Evolutionary conservation across 2,329 filamentous ascomycete species (phyloP).

Genomic region (Sphaceloma murrayae): DNA sequence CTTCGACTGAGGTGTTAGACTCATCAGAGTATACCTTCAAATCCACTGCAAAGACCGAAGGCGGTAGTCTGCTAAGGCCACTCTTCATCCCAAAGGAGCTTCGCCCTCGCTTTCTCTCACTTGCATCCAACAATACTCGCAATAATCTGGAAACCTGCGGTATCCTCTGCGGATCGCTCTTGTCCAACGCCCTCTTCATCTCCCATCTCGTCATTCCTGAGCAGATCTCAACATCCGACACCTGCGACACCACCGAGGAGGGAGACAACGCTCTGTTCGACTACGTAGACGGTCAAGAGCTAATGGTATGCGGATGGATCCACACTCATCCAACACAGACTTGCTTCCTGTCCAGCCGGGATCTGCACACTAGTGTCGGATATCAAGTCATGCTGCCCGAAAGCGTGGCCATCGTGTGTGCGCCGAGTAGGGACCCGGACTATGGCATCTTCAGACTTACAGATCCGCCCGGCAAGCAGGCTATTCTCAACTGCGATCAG

Average conservation of each 20-base stretch:
- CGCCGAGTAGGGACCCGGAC: conserved; percentile 68
- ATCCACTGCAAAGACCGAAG: conserved; percentile 80
- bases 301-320: conserved; percentile 91
- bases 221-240: conserved; percentile 81
- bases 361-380: conserved; percentile 85
- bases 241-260: conserved; percentile 89
- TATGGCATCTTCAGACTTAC: conserved; percentile 91
- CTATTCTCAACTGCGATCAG: conserved; percentile 71
- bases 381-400: conserved; percentile 97
- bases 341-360: conserved; percentile 93
- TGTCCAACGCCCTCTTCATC: conserved; percentile 90
- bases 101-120: conserved; percentile 61
- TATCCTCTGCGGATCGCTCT: conserved; percentile 79
- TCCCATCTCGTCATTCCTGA: conserved; percentile 81
- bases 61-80: conserved; percentile 74
- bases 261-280: conserved; percentile 62
- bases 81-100: conserved; percentile 75
- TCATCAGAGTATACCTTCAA: conserved; percentile 61
- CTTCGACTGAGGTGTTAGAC: conserved; percentile 35
- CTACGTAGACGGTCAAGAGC: conserved; percentile 73
- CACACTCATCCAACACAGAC: conserved; percentile 95
- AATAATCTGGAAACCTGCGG: conserved; percentile 88
- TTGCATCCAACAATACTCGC: conserved; percentile 67
- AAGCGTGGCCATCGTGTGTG: conserved; percentile 93
- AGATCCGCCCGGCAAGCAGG: conserved; percentile 78